A percentile compares a stretch with the other conserved stretches of the same genome.
These are phyloP conservation scores for Aspergillus hiratsukae DNA, from an alignment of 2,329 filamentous ascomycete genomes.

Conservation along the genomic window DNA sequence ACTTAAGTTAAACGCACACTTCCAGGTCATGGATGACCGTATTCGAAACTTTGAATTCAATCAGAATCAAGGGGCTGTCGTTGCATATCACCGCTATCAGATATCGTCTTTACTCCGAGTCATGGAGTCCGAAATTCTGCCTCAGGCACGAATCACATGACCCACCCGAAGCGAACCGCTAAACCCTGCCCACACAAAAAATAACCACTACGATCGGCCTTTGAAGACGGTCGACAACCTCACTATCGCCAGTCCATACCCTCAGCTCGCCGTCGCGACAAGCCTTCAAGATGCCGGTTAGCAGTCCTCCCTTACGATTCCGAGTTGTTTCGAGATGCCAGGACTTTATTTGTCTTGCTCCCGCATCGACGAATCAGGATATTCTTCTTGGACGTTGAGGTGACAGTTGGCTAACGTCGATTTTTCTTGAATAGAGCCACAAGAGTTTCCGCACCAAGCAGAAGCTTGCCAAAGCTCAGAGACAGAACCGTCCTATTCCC, in stretches of 20 bases:
- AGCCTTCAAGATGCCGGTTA: slow-evolving; percentile 55
- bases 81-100: background rate
- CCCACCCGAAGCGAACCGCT: slow-evolving; percentile 33
- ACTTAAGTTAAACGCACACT: background rate
- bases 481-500: slow-evolving; percentile 99
- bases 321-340: background rate
- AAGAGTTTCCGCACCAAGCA: slow-evolving; percentile 99
- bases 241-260: slow-evolving; percentile 30
- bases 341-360: background rate
- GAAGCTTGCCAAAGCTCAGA: slow-evolving; percentile 99
- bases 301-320: slow-evolving; percentile 13
- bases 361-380: background rate
- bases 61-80: background rate
- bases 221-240: slow-evolving; percentile 32
- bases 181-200: slow-evolving; percentile 41
- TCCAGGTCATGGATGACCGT: too few species aligned
- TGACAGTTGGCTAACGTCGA: slow-evolving; percentile 9
- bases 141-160: slow-evolving; percentile 33
- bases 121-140: background rate
- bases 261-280: slow-evolving; percentile 39
- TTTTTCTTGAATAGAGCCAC: slow-evolving; percentile 66
- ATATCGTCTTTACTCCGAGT: background rate
- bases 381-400: background rate
- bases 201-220: slow-evolving; percentile 24
- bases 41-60: background rate